A percentile compares a stretch with the other conserved stretches of the same genome.
phyloP scores from a whole-genome alignment of 1,139 yeast species.

The Petasospora rhodanensis region DNA sequence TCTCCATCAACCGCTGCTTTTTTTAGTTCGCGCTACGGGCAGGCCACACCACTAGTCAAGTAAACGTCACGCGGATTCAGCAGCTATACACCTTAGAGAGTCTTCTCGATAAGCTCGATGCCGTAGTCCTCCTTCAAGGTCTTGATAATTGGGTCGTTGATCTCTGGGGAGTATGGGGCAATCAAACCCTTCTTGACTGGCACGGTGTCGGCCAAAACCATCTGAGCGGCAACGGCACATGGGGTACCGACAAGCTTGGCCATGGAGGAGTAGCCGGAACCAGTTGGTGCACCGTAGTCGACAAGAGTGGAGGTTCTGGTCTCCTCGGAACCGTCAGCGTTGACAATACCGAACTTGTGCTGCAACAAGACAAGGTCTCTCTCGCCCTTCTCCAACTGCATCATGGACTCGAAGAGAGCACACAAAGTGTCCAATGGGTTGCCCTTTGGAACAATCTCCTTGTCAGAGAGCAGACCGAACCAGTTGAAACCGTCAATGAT shows the following conservation, averaged over 20 bases:
- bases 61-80: no score
- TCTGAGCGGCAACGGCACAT: slow-evolving; percentile 91
- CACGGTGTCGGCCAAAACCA: slow-evolving; percentile 69
- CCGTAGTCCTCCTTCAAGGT: slow-evolving; percentile 86
- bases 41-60: no score
- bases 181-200: slow-evolving; percentile 62
- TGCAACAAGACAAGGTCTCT: slow-evolving; percentile 93
- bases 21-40: no score
- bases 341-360: slow-evolving; percentile 96
- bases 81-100: no score
- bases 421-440: slow-evolving; percentile 95
- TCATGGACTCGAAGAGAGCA: slow-evolving; percentile 89
- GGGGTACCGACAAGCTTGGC: slow-evolving; percentile 98
- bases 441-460: slow-evolving; percentile 77
- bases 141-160: slow-evolving; percentile 86
- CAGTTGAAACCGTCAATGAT: slow-evolving; percentile 86
- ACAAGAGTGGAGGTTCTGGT: slow-evolving; percentile 93
- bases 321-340: slow-evolving; percentile 90
- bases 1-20: no score
- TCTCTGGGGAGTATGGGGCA: slow-evolving; percentile 90
- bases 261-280: slow-evolving; percentile 96
- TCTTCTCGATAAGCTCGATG: slow-evolving; percentile 85
- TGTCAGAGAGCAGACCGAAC: slow-evolving; percentile 87
- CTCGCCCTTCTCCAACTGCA: slow-evolving; percentile 96
- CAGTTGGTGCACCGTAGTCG: slow-evolving; percentile 89